phyloP scores from a whole-genome alignment of 768 basidiomycete species.

The Xerocomus brunneocitrinus region DNA sequence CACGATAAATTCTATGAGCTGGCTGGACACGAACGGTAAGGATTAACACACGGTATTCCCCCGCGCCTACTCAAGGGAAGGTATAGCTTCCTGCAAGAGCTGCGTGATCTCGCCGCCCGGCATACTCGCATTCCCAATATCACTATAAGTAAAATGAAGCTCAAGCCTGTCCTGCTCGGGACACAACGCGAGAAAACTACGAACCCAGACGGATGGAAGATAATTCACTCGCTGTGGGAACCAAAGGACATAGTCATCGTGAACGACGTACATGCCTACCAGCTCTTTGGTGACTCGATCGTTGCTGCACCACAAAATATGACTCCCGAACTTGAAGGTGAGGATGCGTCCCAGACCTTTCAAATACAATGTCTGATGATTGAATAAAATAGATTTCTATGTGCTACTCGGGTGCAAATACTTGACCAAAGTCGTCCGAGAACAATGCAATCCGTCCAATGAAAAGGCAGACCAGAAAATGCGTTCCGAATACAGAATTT shows the following conservation, averaged over 20 bases:
- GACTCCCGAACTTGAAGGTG: neutral
- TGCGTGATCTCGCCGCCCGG: neutral
- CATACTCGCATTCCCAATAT: neutral
- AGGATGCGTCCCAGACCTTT: neutral
- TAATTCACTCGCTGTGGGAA: neutral
- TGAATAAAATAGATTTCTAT: neutral
- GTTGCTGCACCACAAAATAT: neutral
- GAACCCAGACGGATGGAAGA: neutral
- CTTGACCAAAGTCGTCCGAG: neutral
- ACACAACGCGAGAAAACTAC: neutral
- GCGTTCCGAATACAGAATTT: neutral
- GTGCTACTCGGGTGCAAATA: neutral
- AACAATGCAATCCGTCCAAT: neutral
- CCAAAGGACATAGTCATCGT: neutral
- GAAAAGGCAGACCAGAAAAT: neutral
- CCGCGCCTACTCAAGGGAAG: neutral
- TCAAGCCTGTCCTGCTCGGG: neutral
- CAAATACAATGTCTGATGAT: neutral
- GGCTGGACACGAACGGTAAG: constrained; percentile 43
- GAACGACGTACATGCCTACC: neutral
- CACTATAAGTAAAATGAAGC: neutral
- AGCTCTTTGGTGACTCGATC: neutral
- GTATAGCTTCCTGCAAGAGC: neutral
- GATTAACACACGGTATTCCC: neutral
- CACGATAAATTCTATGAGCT: constrained; percentile 65